A percentile compares a stretch with the other conserved stretches of the same genome.
Conservation (phyloP, 108 stramenopile species). For the Cyclostephanos tholiformis region DNA sequence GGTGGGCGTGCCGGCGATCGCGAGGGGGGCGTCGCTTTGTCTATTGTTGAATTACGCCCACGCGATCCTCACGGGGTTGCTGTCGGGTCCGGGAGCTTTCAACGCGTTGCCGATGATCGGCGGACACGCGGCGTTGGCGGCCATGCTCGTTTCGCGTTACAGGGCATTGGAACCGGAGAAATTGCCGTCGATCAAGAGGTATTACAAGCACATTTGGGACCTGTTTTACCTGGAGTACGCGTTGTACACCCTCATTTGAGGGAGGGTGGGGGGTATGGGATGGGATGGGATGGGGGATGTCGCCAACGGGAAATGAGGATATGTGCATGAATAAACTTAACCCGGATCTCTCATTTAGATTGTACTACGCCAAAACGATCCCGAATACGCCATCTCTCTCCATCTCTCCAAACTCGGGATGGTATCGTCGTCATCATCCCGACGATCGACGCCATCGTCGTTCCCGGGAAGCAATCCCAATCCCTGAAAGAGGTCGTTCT, state of each 20-base stretch:
- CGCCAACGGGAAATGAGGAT: too few species aligned
- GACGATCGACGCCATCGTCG: not conserved
- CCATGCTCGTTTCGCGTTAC: constrained; percentile 60
- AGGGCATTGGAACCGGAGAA: constrained; percentile 79
- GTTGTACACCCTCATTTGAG: constrained; percentile 93
- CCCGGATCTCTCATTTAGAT: too few species aligned
- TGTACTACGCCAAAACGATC: constrained; percentile 37
- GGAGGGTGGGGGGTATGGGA: not conserved
- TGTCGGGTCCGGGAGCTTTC: constrained; percentile 73
- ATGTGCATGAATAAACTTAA: too few species aligned
- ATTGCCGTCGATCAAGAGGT: constrained; percentile 81
- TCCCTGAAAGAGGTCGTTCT: constrained; percentile 63
- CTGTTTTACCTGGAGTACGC: constrained; percentile 94
- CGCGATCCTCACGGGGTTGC: constrained; percentile 77
- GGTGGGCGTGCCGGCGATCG: constrained; percentile 83
- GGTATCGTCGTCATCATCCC: not conserved
- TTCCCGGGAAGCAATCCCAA: constrained; percentile 31
- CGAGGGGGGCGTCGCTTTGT: constrained; percentile 77
- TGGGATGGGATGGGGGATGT: not conserved
- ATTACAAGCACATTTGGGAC: constrained; percentile 98
- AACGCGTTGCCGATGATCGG: constrained; percentile 86
- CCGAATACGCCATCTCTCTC: constrained; percentile 46
- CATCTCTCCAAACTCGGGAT: constrained; percentile 28
- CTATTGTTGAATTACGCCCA: constrained; percentile 88
- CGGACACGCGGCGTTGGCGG: constrained; percentile 77